Conservation (phyloP, 192 early-diverging fungal species). For the Pecoramyces ruminantium region DNA sequence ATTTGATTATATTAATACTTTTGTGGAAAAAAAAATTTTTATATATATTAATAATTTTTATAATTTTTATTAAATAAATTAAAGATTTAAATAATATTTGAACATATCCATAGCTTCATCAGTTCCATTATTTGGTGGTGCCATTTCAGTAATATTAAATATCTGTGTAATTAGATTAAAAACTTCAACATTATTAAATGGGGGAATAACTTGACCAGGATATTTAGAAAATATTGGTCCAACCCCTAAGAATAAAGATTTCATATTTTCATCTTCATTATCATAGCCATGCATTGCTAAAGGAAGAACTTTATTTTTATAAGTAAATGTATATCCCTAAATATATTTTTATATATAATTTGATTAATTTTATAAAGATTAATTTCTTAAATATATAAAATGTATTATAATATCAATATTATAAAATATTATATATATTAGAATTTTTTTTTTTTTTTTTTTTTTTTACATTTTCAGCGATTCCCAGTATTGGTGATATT, state of each 20-base stretch:
- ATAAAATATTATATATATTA: no score
- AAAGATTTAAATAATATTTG: background rate
- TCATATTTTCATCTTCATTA: conserved; percentile 53
- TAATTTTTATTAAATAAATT: background rate
- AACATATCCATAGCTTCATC: background rate
- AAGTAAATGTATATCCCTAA: background rate
- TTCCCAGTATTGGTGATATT: conserved; percentile 52
- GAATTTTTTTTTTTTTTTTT: no score
- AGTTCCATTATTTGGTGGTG: conserved; percentile 63
- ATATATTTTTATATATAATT: no score
- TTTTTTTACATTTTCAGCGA: conserved; percentile 52
- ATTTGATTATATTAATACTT: no score
- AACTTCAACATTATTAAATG: conserved; percentile 55
- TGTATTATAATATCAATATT: no score
- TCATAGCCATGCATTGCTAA: conserved; percentile 76
- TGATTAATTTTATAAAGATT: no score
- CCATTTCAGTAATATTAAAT: conserved; percentile 18
- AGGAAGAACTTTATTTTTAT: background rate
- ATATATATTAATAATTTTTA: background rate
- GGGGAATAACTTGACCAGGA: conserved; percentile 10
- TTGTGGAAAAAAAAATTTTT: no score
- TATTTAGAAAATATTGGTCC: conserved; percentile 44
- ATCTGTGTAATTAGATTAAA: conserved; percentile 45
- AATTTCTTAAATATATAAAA: no score
- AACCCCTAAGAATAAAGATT: conserved; percentile 63